Evolutionary conservation across 202 grass and related monocot genomes (phyloP), one percentile per base, ranked within the genome.

Genomic region (Schoenoplectus tabernaemontani): DNA sequence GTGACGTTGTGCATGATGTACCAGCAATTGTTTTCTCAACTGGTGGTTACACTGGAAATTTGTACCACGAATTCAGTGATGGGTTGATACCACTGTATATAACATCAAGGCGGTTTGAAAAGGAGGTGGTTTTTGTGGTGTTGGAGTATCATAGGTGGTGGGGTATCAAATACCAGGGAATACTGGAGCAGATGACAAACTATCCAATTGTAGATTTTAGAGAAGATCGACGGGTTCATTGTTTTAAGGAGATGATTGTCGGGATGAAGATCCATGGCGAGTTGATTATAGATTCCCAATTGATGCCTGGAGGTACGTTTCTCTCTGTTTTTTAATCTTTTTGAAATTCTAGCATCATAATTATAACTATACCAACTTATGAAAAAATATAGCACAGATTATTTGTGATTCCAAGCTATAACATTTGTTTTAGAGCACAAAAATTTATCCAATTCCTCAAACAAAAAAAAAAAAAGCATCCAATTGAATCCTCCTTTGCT

Each of bases 1-100:
- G 93, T 69, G 93, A 96, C 76, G 88, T 92, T 44, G 84, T 88
- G 8, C 93, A 96, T 87, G 82, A 85, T 0, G 93, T 92, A 4
- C 82, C 93, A 0, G 93, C 86, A 3, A 88, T 96, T 58, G 93
- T 96, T 72, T 92, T 96, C 84, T 96, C 93, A 4, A 96, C 93
- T 65, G 93, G 93, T 62, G 93, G 93, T 62, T 96, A 96, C 88
- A 96, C 93, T 15, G 93, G 93, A 43, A 96, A 96, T 87, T 72
- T 96, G 85, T 96, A 96, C 82, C 93, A 96, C 58, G 93, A 96
- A 78, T 96, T 96, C 90, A 96, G 87, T 64, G 93, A 96, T 76
- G 93, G 93, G 7, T 82, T 96, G 0, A 90, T 96, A 81, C 93
- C 93, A 63, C 87, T 96, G 6, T 96, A 88, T 83, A 65, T 96